Base-by-base conservation (phyloP, 768 basidiomycete genomes). In the Amanita rubescens region DNA sequence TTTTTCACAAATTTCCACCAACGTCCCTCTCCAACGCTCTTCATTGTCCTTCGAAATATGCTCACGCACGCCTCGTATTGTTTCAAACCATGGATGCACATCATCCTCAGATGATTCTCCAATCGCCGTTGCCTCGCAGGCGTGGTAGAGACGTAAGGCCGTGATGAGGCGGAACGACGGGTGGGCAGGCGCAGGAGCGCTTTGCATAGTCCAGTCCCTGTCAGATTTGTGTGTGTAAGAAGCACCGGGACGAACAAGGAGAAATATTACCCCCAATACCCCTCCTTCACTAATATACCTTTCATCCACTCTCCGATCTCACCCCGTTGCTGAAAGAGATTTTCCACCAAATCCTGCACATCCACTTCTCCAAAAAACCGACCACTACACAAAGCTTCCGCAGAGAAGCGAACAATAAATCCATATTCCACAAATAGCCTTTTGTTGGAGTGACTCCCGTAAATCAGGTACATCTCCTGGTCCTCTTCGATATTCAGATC, bases 371-470 rank as follows among this genome's bases (percentile, higher is more conserved):
- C 80, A 5, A 67, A 60, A 27, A 69, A 62, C 9, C 57, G 57
- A 19, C 70, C 69, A 12, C 57, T 57, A 17, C 52, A 45, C 22
- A 67, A 43, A 8, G 55, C 64, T 10, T 69, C 64, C 10, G 63
- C 51, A 8, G 66, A 58, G 14, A 71, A 59, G 14, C 57, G 25
- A 58, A 77, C 75, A 30, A 87, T 77, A 64, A 98, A 98, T 0
- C 94, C 95, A 67, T 98, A 98, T 65, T 98, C 95, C 19, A 83
- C 75, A 63, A 94, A 87, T 20, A 97, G 66, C 3, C 78, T 84
- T 38, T 78, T 75, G 58, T 93, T 94, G 22, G 82, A 69, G 67
- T 95, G 94, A 5, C 71, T 64, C 0, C 93, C 94, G 60, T 98
- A 98, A 47, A 77, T 78, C 54, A 97, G 73, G 39, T 77, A 79